These are phyloP conservation scores for Clavispora fructus DNA, from an alignment of 805 yeast species.

Conservation along the genomic window DNA sequence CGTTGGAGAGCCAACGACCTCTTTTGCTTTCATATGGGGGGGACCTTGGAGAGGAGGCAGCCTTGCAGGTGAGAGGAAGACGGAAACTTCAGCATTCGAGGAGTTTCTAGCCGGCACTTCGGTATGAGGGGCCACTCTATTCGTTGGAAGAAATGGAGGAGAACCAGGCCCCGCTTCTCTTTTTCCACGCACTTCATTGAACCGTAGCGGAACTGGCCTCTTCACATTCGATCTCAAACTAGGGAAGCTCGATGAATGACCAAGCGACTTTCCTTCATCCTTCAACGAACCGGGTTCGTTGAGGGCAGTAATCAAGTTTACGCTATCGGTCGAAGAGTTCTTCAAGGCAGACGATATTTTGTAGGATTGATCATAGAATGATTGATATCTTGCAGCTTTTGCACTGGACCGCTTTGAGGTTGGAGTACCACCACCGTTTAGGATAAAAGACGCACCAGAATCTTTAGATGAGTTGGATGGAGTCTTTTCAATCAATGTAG, in stretches of 20 bases:
- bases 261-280: constrained; percentile 7
- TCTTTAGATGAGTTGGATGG: constrained; percentile 30
- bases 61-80: background rate
- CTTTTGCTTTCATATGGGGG: background rate
- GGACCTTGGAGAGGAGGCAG: background rate
- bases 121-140: background rate
- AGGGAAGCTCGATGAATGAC: constrained; percentile 20
- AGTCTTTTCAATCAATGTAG: constrained; percentile 25
- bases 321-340: constrained; percentile 26
- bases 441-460: constrained; percentile 13
- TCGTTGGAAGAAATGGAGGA: background rate
- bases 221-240: constrained; percentile 10
- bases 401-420: constrained; percentile 33
- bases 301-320: constrained; percentile 12
- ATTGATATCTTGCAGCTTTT: constrained; percentile 43
- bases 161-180: background rate
- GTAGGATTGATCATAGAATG: constrained; percentile 41
- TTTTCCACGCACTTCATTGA: background rate
- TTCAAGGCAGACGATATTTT: constrained; percentile 42
- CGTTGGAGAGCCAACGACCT: background rate
- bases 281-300: constrained; percentile 2
- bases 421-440: constrained; percentile 12
- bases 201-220: constrained; percentile 1
- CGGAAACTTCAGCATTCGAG: background rate
- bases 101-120: background rate